Evolutionary conservation across 805 yeast species (phyloP), one percentile per base, ranked within the genome.

Genomic region (Tanozyma kutaoensis): DNA sequence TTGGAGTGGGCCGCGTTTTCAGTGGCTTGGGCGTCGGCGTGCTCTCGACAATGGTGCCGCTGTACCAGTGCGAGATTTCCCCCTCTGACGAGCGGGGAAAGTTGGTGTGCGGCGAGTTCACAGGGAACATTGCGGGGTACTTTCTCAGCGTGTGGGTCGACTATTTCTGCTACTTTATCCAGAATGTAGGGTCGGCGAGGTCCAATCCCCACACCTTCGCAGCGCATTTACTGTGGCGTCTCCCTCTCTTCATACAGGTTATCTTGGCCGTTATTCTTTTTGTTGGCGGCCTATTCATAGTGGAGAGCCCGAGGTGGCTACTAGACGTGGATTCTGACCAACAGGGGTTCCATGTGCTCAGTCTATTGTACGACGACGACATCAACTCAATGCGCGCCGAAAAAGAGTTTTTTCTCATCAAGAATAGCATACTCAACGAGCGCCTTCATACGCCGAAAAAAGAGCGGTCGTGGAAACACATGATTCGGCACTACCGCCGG

Each of bases 271-370:
- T 66, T 2, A 53, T 76, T 4, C 55, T 85, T 15, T 72, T 73
- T 16, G 36, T 69, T 3, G 96, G 96, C 3, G 76, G 93, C 1
- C 69, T 75, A 28, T 60, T 78, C 32, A 72, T 86, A 21, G 85
- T 81, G 4, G 96, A 85, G 43, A 74, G 86, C 26, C 96, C 96
- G 4, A 63, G 95, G 38, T 85, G 95, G 94, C 58, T 86, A 28
- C 55, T 86, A 20, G 86, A 80, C 46, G 76, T 77, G 34, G 94
- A 84, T 45, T 69, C 64, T 36, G 82, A 76, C 34, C 68, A 62
- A 28, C 62, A 64, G 32, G 74, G 73, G 4, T 65, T 55, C 31
- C 45, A 58, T 26, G 43, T 39, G 56, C 45, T 61, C 28, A 45
- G 45, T 26, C 43, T 57, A 13, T 43, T 59, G 27, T 50, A 50